These are phyloP conservation scores for Coelastrella sp. DNA, from an alignment of 139 green algal genomes.

Conservation along the genomic window DNA sequence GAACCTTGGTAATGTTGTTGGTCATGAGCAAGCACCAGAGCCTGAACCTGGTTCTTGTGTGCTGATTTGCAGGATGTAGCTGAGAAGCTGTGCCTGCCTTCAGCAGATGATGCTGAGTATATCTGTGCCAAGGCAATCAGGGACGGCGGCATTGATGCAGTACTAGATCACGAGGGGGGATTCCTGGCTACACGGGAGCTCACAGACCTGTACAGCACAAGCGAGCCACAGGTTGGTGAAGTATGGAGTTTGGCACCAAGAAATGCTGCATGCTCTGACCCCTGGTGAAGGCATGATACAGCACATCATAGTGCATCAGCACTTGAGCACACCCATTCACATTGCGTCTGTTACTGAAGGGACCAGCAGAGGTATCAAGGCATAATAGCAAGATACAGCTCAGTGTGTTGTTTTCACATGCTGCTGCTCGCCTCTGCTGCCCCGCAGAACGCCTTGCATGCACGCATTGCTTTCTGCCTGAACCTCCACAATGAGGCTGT, in stretches of 20 bases:
- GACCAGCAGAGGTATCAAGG: background rate
- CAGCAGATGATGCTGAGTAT: constrained; percentile 89
- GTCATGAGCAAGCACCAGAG: too few relatives aligned
- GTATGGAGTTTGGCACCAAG: background rate
- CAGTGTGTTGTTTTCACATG: background rate
- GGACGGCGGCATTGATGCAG: constrained; percentile 92
- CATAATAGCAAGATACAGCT: background rate
- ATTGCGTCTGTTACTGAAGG: too few relatives aligned
- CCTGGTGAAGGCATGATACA: background rate
- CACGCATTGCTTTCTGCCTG: constrained; percentile 96
- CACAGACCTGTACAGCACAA: constrained; percentile 85
- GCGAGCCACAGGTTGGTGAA: constrained; percentile 63
- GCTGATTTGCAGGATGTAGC: constrained; percentile 74
- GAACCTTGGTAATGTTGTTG: too few relatives aligned
- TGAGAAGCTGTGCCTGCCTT: constrained; percentile 83
- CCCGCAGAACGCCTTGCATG: constrained; percentile 88
- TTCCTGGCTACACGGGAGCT: constrained; percentile 80
- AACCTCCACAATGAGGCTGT: constrained; percentile 97
- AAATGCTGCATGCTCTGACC: background rate
- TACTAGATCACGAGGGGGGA: constrained; percentile 82
- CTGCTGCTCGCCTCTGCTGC: background rate
- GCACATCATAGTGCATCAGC: constrained; percentile 55
- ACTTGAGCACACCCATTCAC: background rate
- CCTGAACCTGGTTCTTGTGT: background rate
- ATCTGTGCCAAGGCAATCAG: constrained; percentile 96